Conservation (phyloP, 495 filamentous ascomycete genomes). For the Neurospora sp. region DNA sequence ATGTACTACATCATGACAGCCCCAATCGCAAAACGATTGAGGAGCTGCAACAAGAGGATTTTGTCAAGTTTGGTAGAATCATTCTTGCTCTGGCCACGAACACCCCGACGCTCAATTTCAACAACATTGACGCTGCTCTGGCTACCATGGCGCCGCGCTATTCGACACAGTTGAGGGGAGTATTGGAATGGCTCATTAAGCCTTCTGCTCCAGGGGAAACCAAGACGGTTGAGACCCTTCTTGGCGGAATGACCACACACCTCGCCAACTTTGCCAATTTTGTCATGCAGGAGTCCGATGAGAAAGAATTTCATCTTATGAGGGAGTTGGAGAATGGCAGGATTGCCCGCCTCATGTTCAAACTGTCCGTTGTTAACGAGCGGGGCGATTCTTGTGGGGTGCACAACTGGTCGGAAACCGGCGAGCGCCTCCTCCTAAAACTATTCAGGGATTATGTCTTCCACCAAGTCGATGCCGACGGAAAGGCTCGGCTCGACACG, state of each 20-base stretch:
- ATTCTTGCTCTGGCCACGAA: slow-evolving; percentile 69
- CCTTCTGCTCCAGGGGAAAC: slow-evolving; percentile 38
- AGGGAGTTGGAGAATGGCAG: slow-evolving; percentile 89
- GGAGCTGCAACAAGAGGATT: slow-evolving; percentile 80
- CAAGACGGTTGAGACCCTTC: slow-evolving; percentile 68
- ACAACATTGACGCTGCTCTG: slow-evolving; percentile 48
- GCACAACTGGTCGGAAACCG: slow-evolving; percentile 74
- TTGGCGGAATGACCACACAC: slow-evolving; percentile 65
- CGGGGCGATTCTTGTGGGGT: slow-evolving; percentile 73
- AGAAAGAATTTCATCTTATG: slow-evolving; percentile 44
- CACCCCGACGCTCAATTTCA: slow-evolving; percentile 42
- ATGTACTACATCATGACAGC: slow-evolving; percentile 71
- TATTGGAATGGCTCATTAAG: slow-evolving; percentile 65
- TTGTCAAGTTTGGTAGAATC: slow-evolving; percentile 75
- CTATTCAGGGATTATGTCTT: slow-evolving; percentile 96
- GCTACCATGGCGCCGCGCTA: slow-evolving; percentile 67
- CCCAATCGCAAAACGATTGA: slow-evolving; percentile 42
- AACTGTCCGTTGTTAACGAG: slow-evolving; percentile 78
- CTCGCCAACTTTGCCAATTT: slow-evolving; percentile 61
- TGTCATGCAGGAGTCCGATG: slow-evolving; percentile 65
- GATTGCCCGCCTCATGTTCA: slow-evolving; percentile 69
- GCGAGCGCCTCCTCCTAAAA: slow-evolving; percentile 82
- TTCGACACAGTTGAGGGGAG: slow-evolving; percentile 61
- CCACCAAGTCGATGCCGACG: slow-evolving; percentile 80
- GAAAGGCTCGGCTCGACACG: slow-evolving; percentile 69